A percentile compares a stretch with the other conserved stretches of the same genome.
Evolutionary conservation across 495 filamentous ascomycete species (phyloP).

Genomic region (Xylaria nigripes): DNA sequence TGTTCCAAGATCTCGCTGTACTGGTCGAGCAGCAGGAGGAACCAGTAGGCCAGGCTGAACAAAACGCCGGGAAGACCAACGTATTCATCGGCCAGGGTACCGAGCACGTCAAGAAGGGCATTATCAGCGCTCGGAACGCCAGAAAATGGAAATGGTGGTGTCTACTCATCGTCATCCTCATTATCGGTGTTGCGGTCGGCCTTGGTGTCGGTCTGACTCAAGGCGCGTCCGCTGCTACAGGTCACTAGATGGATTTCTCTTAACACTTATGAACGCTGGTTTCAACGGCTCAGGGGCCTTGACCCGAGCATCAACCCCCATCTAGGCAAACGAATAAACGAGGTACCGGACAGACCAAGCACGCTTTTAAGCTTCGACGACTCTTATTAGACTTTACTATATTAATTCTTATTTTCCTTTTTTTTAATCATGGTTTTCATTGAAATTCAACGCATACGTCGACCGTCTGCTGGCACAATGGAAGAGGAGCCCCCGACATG

Average conservation of each 20-base stretch:
- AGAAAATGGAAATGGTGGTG: constrained; percentile 68
- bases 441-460: not conserved
- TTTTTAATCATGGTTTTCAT: not conserved
- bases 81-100: constrained; percentile 53
- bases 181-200: constrained; percentile 43
- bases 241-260: not conserved
- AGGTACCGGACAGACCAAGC: not conserved
- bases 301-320: not conserved
- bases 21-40: constrained; percentile 56
- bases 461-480: not conserved
- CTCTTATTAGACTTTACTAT: not conserved
- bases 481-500: not conserved
- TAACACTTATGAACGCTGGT: not conserved
- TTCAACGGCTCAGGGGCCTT: no score
- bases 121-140: constrained; percentile 46
- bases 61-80: constrained; percentile 47
- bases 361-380: not conserved
- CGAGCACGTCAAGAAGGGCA: constrained; percentile 52
- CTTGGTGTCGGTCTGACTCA: constrained; percentile 29
- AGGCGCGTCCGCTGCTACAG: not conserved
- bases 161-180: constrained; percentile 49
- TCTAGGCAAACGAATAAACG: not conserved
- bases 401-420: not conserved
- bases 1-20: constrained; percentile 61
- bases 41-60: constrained; percentile 45